Percentiles rank a stretch among this genome's conserved stretches.
Conservation (phyloP, 768 basidiomycete species). For the Lactarius pseudohatsudake region DNA sequence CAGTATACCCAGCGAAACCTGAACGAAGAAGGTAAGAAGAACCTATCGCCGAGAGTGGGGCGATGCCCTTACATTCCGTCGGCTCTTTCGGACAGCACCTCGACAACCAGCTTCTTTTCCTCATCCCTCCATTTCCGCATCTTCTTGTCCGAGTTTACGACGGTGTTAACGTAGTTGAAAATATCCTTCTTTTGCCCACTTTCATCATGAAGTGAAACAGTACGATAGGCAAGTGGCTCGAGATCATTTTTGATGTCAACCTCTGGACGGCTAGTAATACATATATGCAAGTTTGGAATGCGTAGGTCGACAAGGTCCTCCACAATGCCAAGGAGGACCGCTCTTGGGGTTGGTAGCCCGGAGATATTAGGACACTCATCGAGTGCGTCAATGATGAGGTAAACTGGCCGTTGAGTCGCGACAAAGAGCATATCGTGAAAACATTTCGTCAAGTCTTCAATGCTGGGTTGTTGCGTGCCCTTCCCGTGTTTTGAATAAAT, state of each 20-base stretch:
- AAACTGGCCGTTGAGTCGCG: not conserved
- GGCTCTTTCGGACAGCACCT: not conserved
- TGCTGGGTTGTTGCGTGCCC: not conserved
- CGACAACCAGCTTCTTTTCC: not conserved
- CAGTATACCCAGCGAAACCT: not conserved
- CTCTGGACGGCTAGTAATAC: not conserved
- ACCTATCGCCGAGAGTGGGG: too few relatives aligned
- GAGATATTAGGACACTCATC: not conserved
- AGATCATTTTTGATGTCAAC: not conserved
- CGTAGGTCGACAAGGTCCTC: not conserved
- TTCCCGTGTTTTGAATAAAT: not conserved
- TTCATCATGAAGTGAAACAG: not conserved
- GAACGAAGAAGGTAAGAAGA: too few relatives aligned
- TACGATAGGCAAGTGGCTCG: not conserved
- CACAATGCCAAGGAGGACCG: not conserved
- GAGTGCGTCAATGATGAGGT: too few relatives aligned
- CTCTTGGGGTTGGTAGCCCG: not conserved
- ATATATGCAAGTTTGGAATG: not conserved
- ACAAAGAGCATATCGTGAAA: not conserved
- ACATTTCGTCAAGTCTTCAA: not conserved
- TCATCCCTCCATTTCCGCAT: not conserved
- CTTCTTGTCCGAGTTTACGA: not conserved
- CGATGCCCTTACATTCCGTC: not conserved
- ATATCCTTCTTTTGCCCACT: not conserved
- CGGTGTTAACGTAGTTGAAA: not conserved